Evolutionary conservation across 2,329 filamentous ascomycete species (phyloP), one percentile per base, ranked within the genome.

Genomic region (Aureobasidium sp.): DNA sequence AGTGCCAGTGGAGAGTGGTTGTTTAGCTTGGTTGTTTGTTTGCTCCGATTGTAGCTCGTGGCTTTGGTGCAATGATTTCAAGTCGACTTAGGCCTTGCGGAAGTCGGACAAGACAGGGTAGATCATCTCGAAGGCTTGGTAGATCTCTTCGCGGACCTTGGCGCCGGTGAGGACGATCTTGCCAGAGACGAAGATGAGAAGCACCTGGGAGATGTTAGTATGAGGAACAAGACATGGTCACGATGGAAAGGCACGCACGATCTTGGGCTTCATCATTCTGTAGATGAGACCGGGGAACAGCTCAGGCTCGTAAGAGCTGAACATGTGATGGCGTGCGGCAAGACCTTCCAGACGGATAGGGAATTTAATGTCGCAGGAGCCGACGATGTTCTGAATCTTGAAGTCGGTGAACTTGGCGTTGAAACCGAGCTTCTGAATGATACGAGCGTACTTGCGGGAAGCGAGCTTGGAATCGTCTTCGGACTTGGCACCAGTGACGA

Each of bases 191-290:
- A 97, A 97, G 76, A 99, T 97, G 73, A 97, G 81, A 30, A 97
- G 86, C 59, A 97, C 91, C 84, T 65, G 51, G n/a, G 32, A 32
- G 25, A 47, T 36, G 54, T 63, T 49, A 63, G 53, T 50, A 21
- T 29, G 3, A 14, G 11, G 27, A 7, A 27, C 25, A 37, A n/a
- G 1, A 54, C 25, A 41, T 29, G 11, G n/a, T 41, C 36, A 54
- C 36, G 11, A 1, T 30, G n/a, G 21, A 9, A 34, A 21, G n/a
- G 16, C n/a, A 36, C 64, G 32, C 21, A 65, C 64, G 68, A 97
- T 96, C 86, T 97, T 97, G 25, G 94, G 94, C 82, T 97, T 97
- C 82, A 97, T 97, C 94, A 99, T 99, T 75, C 94, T 91, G 79
- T 99, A 99, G 79, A 99, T 99, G 58, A 99, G 87, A 85, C 94